These are phyloP conservation scores for Aspergillus sergii DNA, from an alignment of 2,329 filamentous ascomycete species.

Conservation along the genomic window DNA sequence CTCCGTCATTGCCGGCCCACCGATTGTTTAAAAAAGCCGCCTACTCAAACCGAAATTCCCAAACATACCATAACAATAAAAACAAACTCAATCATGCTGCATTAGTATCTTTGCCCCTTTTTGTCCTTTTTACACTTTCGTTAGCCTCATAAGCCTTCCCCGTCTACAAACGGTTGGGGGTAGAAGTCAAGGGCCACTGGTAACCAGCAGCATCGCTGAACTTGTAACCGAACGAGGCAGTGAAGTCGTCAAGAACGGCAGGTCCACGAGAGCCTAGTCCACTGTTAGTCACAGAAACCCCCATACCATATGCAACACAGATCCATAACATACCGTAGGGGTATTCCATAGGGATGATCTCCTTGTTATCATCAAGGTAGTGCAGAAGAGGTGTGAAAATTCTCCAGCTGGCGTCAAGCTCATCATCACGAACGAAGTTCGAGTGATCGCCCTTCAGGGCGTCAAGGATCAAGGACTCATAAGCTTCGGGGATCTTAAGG, in stretches of 20 bases:
- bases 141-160: conserved; percentile 5
- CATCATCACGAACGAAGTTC: conserved; percentile 97
- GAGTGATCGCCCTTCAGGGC: conserved; percentile 98
- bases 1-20: neutral
- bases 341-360: conserved; percentile 99
- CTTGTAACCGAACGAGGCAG: conserved; percentile 96
- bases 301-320: neutral
- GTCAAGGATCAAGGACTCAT: conserved; percentile 96
- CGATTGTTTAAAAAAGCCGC: conserved; percentile 10
- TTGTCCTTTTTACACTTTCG: conserved; percentile 15
- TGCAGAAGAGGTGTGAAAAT: conserved; percentile 97
- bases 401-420: conserved; percentile 96
- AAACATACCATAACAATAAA: conserved; percentile 18
- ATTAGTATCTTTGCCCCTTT: conserved; percentile 16
- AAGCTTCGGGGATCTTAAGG: conserved; percentile 98
- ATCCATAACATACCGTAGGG: conserved; percentile 78
- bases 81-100: conserved; percentile 20
- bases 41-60: conserved; percentile 17
- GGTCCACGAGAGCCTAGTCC: conserved; percentile 86
- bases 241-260: conserved; percentile 96
- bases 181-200: conserved; percentile 84
- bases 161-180: conserved; percentile 77
- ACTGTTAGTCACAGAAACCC: conserved; percentile 10
- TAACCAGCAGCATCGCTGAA: conserved; percentile 96
- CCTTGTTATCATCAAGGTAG: conserved; percentile 98